These are phyloP conservation scores for Trametes maxima DNA, from an alignment of 768 basidiomycete species.

Conservation along the genomic window DNA sequence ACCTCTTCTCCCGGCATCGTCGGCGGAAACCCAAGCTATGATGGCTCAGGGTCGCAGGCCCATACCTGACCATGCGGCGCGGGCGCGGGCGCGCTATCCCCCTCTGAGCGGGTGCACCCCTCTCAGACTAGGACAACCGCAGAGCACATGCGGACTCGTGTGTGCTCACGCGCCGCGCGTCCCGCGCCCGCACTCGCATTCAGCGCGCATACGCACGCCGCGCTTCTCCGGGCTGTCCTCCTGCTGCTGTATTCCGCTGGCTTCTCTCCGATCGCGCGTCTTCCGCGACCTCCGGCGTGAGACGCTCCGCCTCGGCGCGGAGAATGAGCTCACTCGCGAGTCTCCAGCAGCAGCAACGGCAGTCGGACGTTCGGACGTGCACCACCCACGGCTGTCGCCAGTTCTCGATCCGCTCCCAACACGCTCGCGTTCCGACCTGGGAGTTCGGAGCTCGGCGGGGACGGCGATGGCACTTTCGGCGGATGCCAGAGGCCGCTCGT, in stretches of 20 bases:
- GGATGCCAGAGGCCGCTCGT: neutral
- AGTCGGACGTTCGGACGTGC: neutral
- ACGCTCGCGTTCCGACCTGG: no score
- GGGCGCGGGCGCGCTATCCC: slow-evolving; percentile 8
- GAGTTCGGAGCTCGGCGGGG: no score
- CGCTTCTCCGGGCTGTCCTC: neutral
- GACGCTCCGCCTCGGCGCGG: slow-evolving; percentile 9
- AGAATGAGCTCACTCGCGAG: neutral
- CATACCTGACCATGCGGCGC: slow-evolving; percentile 7
- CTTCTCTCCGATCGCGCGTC: neutral
- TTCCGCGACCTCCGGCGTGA: neutral
- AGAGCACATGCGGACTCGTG: no score
- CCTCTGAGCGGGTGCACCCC: neutral
- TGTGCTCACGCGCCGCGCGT: neutral
- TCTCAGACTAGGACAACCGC: neutral
- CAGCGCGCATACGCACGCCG: neutral
- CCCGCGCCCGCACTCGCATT: neutral
- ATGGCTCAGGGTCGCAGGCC: slow-evolving; percentile 11
- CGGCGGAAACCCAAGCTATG: slow-evolving; percentile 10
- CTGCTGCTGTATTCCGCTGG: no score
- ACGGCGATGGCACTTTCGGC: neutral
- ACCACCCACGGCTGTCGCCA: no score
- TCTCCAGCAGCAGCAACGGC: neutral
- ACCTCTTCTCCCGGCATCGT: slow-evolving; percentile 15
- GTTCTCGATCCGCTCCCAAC: no score